phyloP scores from a whole-genome alignment of 2,329 filamentous ascomycete species.

The Verticillium alfalfae region DNA sequence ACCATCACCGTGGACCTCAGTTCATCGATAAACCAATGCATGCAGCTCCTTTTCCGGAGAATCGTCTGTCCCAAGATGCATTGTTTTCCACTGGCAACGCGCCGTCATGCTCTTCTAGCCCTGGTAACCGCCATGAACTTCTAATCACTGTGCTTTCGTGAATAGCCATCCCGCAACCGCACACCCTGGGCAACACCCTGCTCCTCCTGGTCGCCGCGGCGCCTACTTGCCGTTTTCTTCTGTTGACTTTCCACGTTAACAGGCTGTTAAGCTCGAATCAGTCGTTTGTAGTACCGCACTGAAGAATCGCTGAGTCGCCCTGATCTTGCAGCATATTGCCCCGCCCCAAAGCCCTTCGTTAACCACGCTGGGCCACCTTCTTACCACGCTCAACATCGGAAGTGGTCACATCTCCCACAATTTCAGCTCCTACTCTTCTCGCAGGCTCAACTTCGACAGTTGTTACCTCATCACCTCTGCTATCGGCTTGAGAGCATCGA shows the following conservation, averaged over 20 bases:
- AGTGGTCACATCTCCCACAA: not conserved
- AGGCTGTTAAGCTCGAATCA: not conserved
- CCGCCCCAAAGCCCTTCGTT: not conserved
- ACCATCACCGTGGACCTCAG: too few relatives aligned
- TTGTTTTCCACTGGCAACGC: too few relatives aligned
- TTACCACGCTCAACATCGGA: too few relatives aligned
- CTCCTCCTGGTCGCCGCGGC: not conserved
- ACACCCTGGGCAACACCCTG: not conserved
- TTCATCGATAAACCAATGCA: too few relatives aligned
- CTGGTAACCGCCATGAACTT: not conserved
- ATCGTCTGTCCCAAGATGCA: too few relatives aligned
- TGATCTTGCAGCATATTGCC: not conserved
- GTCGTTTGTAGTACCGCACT: not conserved
- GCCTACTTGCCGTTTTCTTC: not conserved
- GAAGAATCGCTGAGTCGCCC: not conserved
- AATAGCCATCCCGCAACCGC: not conserved
- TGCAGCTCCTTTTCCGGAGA: too few relatives aligned
- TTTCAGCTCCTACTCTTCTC: not conserved
- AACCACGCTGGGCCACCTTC: too few relatives aligned
- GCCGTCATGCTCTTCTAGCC: too few relatives aligned
- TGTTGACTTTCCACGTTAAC: not conserved
- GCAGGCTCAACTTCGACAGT: not conserved
- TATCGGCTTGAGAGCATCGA: not conserved
- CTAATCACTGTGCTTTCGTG: not conserved
- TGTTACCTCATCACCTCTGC: not conserved